Evolutionary conservation across 2,329 filamentous ascomycete species (phyloP), one percentile per base, ranked within the genome.

Genomic region (Davidsoniella eucalypti): DNA sequence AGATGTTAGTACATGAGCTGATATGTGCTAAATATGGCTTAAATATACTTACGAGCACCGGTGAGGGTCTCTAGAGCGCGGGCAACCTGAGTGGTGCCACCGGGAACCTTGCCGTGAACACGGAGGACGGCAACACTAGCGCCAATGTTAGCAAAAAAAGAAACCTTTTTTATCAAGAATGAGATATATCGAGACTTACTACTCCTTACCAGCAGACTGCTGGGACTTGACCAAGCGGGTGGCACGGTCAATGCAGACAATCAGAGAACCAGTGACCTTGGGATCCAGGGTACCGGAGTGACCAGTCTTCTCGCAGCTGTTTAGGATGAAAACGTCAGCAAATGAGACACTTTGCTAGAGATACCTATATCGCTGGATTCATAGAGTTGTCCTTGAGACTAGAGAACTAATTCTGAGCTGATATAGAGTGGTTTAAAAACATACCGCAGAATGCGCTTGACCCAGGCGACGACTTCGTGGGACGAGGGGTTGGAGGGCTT

Each of bases 381-480:
- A 25, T 23, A 40, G 21, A 26, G 21, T 10, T 26, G 18, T 45
- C 43, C 43, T 45, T 45, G 43, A 45, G 43, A 5, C 43, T 33
- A 45, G 16, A 12, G 12, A 17, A 9, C 5, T 16, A 17, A 4
- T 17, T 14, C 16, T 29, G 23, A 16, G 16, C 5, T 6, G 23
- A 45, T 26, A 5, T n/a, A 10, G 12, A 16, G 9, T 45, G 6
- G 16, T n/a, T 12, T 45, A 41, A 51, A 49, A 47, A 62, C 68
- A 56, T 78, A 87, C 83, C 84, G 82, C 51, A 98, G 75, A 61
- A 96, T 96, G 60, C 90, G 82, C 82, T 98, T 98, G 60, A 96
- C 84, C 92, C 92, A 98, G 58, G 92, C 90, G 63, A 98, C 92
- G 57, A 98, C 92, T 74, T 98, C 92, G 76, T 98, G 92, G 62